Evolutionary conservation across 2,329 filamentous ascomycete species (phyloP), one percentile per base, ranked within the genome.

Genomic region (Nemania sp.): DNA sequence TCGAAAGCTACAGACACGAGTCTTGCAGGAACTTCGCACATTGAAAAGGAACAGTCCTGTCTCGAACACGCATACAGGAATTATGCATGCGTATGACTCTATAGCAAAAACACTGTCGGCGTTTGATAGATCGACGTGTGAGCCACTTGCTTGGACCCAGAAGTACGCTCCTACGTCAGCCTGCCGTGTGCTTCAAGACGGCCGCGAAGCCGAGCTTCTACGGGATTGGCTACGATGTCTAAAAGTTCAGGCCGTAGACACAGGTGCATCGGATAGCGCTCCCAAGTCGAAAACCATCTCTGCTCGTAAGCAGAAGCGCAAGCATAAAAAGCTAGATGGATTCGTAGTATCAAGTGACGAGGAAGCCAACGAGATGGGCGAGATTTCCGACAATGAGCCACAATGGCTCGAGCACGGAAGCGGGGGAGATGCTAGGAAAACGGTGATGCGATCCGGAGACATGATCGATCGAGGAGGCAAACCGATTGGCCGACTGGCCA

Each of bases 311-410:
- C 90, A 86, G 67, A 89, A 84, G 69, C 82, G 83, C 56, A 88
- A 86, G 66, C 84, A 85, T 67, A 86, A 88, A 59, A 90, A 90
- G 59, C 73, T 94, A 1, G 88, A 94, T 60, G 88, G 81, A 1
- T 96, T 97, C 61, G 77, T 97, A 42, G 81, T 95, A 14, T 85
- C 86, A 14, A 90, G 86, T 62, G 90, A 89, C 43, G 88, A 95
- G 54, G 89, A 96, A 62, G 75, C 78, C 14, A 77, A 84, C 57
- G 82, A 86, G 55, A 76, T 93, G 77, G 82, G 86, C 39, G 87
- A 90, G 57, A 68, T 91, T 9, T 80, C 82, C 0, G 86, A 87
- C 7, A 74, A 76, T 3, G 85, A 89, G 45, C 75, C 75, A 15
- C 72, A 77, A 49, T 77, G 74, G 74, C 61, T 66, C 20, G 65